These are phyloP conservation scores for Rhododendron kiyosumense DNA, from an alignment of 148 eudicot species.

Conservation along the genomic window DNA sequence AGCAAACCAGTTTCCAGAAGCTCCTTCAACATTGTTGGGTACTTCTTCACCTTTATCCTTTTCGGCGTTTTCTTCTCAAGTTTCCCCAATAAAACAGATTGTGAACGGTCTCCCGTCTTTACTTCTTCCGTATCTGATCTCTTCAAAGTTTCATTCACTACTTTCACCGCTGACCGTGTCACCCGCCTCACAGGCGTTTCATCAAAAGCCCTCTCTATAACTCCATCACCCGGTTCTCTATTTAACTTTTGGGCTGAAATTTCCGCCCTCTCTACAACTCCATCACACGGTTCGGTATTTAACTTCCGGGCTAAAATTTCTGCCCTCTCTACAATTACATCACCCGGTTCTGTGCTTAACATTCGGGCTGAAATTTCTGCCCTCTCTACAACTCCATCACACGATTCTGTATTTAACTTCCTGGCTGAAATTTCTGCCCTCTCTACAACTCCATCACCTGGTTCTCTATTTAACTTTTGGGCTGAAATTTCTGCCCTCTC, in stretches of 20 bases:
- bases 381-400: neutral
- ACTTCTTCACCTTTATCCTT: constrained; percentile 27
- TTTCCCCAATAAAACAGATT: neutral
- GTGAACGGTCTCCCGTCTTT: neutral
- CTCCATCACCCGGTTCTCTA: neutral
- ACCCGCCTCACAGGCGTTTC: constrained; percentile 22
- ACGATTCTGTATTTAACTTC: neutral
- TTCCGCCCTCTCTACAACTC: neutral
- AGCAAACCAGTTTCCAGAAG: constrained; percentile 60
- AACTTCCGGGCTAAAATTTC: too few species aligned
- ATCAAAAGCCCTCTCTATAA: neutral
- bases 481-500: neutral
- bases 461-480: neutral
- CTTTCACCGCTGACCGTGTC: constrained; percentile 23
- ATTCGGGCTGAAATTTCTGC: too few species aligned
- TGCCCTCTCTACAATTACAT: neutral
- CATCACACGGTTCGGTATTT: neutral
- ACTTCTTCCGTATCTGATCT: neutral
- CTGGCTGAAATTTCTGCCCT: neutral
- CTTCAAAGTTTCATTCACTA: constrained; percentile 10
- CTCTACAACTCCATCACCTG: neutral
- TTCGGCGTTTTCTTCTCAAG: constrained; percentile 27
- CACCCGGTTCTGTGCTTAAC: too few species aligned
- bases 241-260: too few species aligned
- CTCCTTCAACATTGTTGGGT: constrained; percentile 43